Evolutionary conservation across 2,329 filamentous ascomycete species (phyloP).

Genomic region (Alternaria triticimaculans): DNA sequence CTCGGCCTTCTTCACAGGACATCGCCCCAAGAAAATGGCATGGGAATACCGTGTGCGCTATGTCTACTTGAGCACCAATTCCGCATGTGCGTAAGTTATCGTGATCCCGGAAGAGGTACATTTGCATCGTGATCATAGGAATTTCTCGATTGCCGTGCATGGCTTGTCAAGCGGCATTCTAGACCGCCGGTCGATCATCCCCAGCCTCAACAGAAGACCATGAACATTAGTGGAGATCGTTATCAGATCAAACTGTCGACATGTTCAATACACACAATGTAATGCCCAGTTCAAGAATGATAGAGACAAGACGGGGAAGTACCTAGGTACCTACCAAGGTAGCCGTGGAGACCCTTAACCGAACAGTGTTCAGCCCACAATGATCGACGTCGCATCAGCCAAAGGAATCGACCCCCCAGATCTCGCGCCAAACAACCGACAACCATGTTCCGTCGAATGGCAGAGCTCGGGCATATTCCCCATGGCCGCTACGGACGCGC

Average conservation of each 20-base stretch:
- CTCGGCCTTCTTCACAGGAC: neutral
- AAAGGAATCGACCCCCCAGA: neutral
- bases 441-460: conserved; percentile 19
- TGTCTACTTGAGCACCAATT: neutral
- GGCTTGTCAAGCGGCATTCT: neutral
- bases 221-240: neutral
- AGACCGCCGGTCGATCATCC: neutral
- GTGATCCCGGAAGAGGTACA: neutral
- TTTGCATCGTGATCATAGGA: neutral
- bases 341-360: neutral
- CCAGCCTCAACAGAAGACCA: neutral
- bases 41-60: neutral
- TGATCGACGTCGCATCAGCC: conserved; percentile 4
- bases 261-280: neutral
- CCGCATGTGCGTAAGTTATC: neutral
- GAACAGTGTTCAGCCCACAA: neutral
- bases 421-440: neutral
- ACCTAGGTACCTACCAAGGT: neutral
- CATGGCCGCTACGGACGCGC: conserved; percentile 8
- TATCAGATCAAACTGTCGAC: neutral
- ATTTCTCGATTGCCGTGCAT: neutral
- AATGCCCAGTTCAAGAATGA: neutral
- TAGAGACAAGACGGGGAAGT: neutral
- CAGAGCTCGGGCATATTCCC: conserved; percentile 19
- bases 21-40: neutral